Conservation (phyloP, 208 protist species). For the Leptomonas pyrrhocoris region DNA sequence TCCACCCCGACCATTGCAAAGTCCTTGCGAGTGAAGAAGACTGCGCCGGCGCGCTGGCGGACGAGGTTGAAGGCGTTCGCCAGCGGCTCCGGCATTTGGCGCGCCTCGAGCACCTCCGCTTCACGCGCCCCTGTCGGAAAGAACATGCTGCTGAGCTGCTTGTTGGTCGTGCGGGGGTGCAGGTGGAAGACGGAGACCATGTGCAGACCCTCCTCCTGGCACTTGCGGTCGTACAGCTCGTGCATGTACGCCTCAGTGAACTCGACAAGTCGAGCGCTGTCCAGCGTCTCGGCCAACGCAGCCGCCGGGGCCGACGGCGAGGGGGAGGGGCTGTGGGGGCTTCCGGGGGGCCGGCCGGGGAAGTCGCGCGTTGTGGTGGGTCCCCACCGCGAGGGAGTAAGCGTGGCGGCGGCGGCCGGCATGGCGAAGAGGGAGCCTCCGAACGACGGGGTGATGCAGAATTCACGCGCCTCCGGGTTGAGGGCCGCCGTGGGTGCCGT, state of each 20-base stretch:
- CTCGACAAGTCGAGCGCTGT: constrained; percentile 20
- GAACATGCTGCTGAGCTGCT: constrained; percentile 71
- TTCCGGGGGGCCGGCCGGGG: background rate
- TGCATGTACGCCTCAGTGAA: constrained; percentile 45
- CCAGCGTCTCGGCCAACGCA: constrained; percentile 19
- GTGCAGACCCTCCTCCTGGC: constrained; percentile 39
- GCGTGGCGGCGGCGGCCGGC: constrained; percentile 16
- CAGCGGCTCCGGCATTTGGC: constrained; percentile 36
- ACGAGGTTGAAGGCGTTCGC: constrained; percentile 11
- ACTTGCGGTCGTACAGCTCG: constrained; percentile 39
- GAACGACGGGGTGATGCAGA: constrained; percentile 22
- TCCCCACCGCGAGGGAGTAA: background rate
- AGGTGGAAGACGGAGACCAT: constrained; percentile 84
- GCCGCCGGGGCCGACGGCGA: background rate
- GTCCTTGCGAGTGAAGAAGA: constrained; percentile 71
- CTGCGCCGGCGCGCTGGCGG: constrained; percentile 65
- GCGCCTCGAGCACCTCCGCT: constrained; percentile 56
- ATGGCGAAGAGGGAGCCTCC: constrained; percentile 31
- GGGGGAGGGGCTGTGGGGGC: background rate
- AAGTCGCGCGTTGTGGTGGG: background rate
- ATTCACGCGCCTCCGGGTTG: constrained; percentile 33
- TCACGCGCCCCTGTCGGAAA: constrained; percentile 69
- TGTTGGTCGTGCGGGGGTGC: constrained; percentile 62
- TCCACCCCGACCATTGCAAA: constrained; percentile 80
- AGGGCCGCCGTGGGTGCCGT: background rate